Evolutionary conservation across 345 rosid genomes (phyloP), one percentile per base, ranked within the genome.

Genomic region (Atalantia buxifolia): DNA sequence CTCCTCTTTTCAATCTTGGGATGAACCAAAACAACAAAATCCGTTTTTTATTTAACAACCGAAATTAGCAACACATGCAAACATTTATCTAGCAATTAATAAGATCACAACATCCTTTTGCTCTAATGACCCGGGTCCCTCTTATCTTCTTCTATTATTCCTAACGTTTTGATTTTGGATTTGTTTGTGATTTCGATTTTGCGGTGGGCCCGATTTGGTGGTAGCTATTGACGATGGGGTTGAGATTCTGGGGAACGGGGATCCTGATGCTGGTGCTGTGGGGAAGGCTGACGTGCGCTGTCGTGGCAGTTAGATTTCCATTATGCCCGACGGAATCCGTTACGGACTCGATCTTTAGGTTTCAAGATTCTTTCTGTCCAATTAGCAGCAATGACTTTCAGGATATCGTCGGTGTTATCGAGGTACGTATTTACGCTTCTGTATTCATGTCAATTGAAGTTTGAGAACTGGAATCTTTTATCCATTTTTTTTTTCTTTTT

Each of bases 291-390:
- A 48, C 83, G 45, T 73, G 59, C 66, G 63, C 83, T 60, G 75
- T 76, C 64, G 72, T n/a, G 24, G 57, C 86, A 67, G 81, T 62
- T 76, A 82, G 78, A 79, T 79, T 69, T 83, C 84, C 92, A 68
- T 66, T 86, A 16, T 95, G 98, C 79, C 81, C 83, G 21, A 53
- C 18, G 62, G 86, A 72, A 77, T 76, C 93, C 42, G 59, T 75
- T 45, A 35, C 67, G 27, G 97, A 90, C 73, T 85, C 85, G 79
- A 80, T 88, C 90, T 84, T 90, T 50, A 84, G 84, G 77, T 85
- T 90, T 81, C 84, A 81, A 61, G 84, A 92, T 82, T 84, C 74
- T 36, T 66, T 48, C 74, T 93, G 90, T 76, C 79, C 42, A 61
- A 57, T 71, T 67, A 80, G n/a, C 68, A 33, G 69, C 30, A 55